Base-by-base conservation (phyloP, 345 rosid species). In the Atalantia buxifolia region DNA sequence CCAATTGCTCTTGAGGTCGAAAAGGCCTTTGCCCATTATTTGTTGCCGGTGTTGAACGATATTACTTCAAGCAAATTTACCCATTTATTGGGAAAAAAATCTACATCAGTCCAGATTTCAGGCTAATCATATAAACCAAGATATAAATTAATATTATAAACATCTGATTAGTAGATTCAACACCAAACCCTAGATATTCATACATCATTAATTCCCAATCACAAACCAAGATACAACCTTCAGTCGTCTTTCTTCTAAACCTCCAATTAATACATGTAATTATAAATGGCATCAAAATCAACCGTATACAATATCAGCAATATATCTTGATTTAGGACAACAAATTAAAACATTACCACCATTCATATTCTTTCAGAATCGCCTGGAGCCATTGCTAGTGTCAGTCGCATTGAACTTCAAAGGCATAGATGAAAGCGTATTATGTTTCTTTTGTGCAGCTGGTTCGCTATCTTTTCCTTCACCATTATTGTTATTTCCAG, bases 121-220 rank as follows among this genome's bases (percentile, higher is more conserved):
- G 8, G 4, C 21, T 63, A 21, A 28, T 45, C 14, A 45, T 45
- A 13, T 45, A 45, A 63, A 21, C 12, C 30, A 42, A 63, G 48
- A 75, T 21, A 21, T 40, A 35, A 38, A n/a, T n/a, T n/a, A n/a
- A 2, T 4, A 18, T 9, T 27, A 59, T 28, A 48, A 21, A 38
- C 35, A 67, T 59, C 24, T 27, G 45, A 50, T 25, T 14, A n/a
- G n/a, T 24, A 22, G n/a, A 66, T 60, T 76, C 25, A 71, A 45
- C 61, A 71, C 16, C 66, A 75, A 80, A 80, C 76, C 83, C 79
- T 80, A 76, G 61, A 53, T 63, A 56, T 55, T 33, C 22, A 31
- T 24, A 65, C 63, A n/a, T 5, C 31, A 71, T 53, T 53, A 18
- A 56, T 63, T 63, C 61, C 72, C 60, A 70, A 28, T 71, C 71